Evolutionary conservation across 106 monocot species (phyloP).

Genomic region (Apostasia shenzhenica): DNA sequence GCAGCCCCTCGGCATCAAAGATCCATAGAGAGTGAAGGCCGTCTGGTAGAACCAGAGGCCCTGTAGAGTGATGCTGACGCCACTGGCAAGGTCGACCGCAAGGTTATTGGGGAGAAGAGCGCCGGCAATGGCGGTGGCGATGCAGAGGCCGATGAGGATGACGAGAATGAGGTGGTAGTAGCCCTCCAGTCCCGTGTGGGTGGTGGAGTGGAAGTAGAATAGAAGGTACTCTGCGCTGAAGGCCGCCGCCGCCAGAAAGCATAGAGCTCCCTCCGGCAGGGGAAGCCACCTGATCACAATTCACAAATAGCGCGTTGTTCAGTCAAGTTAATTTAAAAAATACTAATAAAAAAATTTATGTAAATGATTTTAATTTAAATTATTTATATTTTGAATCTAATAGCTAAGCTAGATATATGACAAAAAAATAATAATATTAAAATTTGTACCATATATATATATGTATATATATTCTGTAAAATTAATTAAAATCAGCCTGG

Average conservation of each 20-base stretch:
- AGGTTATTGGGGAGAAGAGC: constrained; percentile 57
- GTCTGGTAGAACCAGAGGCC: constrained; percentile 99
- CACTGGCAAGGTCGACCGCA: constrained; percentile 45
- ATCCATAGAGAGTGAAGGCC: constrained; percentile 92
- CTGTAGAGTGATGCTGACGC: constrained; percentile 70
- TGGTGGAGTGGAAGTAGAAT: constrained; percentile 95
- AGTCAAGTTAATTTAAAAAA: too few relatives aligned
- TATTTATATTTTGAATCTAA: too few relatives aligned
- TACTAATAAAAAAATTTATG: too few relatives aligned
- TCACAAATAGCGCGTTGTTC: too few relatives aligned
- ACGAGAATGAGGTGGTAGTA: constrained; percentile 93
- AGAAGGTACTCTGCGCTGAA: constrained; percentile 78
- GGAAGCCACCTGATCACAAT: constrained; percentile 40
- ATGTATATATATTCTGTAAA: too few relatives aligned
- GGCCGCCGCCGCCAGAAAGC: constrained; percentile 67
- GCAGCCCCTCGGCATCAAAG: constrained; percentile 88
- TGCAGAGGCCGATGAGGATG: constrained; percentile 64
- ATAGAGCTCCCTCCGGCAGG: constrained; percentile 61
- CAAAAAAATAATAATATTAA: too few relatives aligned
- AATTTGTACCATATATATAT: too few relatives aligned
- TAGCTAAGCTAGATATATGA: too few relatives aligned
- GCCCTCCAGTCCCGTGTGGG: constrained; percentile 84
- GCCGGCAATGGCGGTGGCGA: constrained; percentile 47
- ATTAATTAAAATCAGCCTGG: too few relatives aligned
- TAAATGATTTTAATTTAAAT: too few relatives aligned